A percentile compares a stretch with the other conserved stretches of the same genome.
These are phyloP conservation scores for Raddia guianensis DNA, from an alignment of 176 grass and related monocot genomes.

Conservation along the genomic window DNA sequence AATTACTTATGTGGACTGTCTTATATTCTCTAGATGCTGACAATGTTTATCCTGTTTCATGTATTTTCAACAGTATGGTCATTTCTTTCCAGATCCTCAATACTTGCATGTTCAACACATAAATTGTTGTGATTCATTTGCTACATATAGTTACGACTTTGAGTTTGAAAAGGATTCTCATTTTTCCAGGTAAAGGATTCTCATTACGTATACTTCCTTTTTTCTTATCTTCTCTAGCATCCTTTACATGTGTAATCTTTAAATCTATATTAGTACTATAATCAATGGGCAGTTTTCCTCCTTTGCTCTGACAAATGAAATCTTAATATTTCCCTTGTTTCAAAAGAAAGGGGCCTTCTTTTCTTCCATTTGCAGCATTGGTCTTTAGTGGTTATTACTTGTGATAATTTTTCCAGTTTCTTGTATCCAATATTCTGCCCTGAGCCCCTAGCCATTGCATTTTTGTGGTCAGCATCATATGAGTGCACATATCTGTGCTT, in stretches of 20 bases:
- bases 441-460: background rate
- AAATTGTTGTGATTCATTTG: slow-evolving; percentile 94
- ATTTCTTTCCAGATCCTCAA: slow-evolving; percentile 98
- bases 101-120: slow-evolving; percentile 98
- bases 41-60: slow-evolving; percentile 30
- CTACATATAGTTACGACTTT: slow-evolving; percentile 92
- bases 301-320: slow-evolving; percentile 1
- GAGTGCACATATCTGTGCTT: slow-evolving; percentile 9
- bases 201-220: slow-evolving; percentile 1
- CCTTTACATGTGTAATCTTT: slow-evolving; percentile 35
- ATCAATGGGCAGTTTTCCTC: slow-evolving; percentile 3
- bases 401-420: slow-evolving; percentile 1
- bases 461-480: slow-evolving; percentile 16
- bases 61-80: slow-evolving; percentile 76
- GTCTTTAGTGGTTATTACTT: slow-evolving; percentile 3
- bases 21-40: slow-evolving; percentile 25
- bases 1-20: slow-evolving; percentile 20
- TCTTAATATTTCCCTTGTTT: slow-evolving; percentile 26
- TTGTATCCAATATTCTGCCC: background rate
- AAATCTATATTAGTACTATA: background rate
- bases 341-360: background rate
- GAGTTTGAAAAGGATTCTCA: slow-evolving; percentile 72
- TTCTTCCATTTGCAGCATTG: slow-evolving; percentile 5
- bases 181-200: slow-evolving; percentile 73
- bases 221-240: slow-evolving; percentile 4